A percentile compares a stretch with the other conserved stretches of the same genome.
Conservation (phyloP, 2,329 filamentous ascomycete genomes). For the Fusarium veterinarium region DNA sequence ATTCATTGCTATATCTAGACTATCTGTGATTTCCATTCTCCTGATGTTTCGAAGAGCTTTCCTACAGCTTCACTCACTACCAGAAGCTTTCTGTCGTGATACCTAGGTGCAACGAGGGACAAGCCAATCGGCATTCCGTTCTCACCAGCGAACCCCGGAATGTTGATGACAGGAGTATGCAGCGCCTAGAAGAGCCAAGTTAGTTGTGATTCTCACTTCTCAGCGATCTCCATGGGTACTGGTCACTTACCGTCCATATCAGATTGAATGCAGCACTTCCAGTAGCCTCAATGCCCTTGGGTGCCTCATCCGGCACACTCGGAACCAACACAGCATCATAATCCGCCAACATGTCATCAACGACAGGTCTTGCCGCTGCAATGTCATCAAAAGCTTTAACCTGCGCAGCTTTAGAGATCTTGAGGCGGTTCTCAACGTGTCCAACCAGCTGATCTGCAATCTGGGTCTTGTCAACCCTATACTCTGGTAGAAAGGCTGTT, state of each 20-base stretch:
- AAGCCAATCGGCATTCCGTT: conserved; percentile 35
- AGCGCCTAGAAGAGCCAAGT: conserved; percentile 7
- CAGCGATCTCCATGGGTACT: fast-evolving
- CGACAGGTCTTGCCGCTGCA: conserved; percentile 60
- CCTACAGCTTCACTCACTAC: background rate
- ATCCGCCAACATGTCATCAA: conserved; percentile 59
- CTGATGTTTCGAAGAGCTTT: background rate
- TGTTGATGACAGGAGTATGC: conserved; percentile 27
- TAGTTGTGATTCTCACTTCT: background rate
- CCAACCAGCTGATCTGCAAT: conserved; percentile 54
- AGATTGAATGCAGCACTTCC: conserved; percentile 62
- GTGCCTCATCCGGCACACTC: conserved; percentile 67
- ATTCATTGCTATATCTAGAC: background rate
- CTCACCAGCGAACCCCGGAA: conserved; percentile 27
- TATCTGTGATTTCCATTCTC: background rate
- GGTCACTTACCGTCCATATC: conserved; percentile 57
- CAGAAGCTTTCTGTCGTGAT: conserved; percentile 29
- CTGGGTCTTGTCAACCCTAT: conserved; percentile 56
- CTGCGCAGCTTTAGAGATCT: conserved; percentile 56
- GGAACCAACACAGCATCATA: conserved; percentile 68
- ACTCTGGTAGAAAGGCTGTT: conserved; percentile 63
- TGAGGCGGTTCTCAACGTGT: conserved; percentile 60
- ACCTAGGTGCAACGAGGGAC: conserved; percentile 25
- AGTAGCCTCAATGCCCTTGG: conserved; percentile 60
- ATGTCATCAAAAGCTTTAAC: conserved; percentile 63